These are phyloP conservation scores for Canna indica DNA, from an alignment of 176 grass and related monocot genomes.

Conservation along the genomic window DNA sequence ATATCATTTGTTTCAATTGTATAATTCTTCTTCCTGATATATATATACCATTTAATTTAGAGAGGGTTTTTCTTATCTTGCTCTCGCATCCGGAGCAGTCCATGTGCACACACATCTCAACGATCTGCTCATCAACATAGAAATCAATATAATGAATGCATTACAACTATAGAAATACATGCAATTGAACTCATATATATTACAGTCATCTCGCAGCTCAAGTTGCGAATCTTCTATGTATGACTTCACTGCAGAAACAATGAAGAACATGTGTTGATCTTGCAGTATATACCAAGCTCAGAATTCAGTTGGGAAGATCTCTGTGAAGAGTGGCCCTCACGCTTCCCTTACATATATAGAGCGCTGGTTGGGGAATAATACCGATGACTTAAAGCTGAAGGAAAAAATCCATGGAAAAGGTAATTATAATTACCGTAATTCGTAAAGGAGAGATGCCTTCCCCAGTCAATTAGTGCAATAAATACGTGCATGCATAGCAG, in stretches of 20 bases:
- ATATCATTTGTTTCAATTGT: neutral
- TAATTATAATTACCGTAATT: too few relatives aligned
- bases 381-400: neutral
- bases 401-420: neutral
- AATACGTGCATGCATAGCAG: too few relatives aligned
- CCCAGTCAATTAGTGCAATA: too few relatives aligned
- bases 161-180: too few relatives aligned
- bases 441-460: too few relatives aligned
- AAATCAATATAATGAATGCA: too few relatives aligned
- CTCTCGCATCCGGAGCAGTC: conserved; percentile 73
- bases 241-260: neutral
- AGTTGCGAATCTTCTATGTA: neutral
- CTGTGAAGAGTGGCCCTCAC: neutral
- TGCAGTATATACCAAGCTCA: too few relatives aligned
- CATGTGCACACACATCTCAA: conserved; percentile 68
- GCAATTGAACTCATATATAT: too few relatives aligned
- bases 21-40: too few relatives aligned
- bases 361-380: neutral
- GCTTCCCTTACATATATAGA: neutral
- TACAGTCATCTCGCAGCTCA: neutral
- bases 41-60: conserved; percentile 35
- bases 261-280: neutral
- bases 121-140: conserved; percentile 24
- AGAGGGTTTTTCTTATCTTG: conserved; percentile 58
- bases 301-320: too few relatives aligned